phyloP scores from a whole-genome alignment of 2,329 filamentous ascomycete genomes.

The Volutella citrinella region DNA sequence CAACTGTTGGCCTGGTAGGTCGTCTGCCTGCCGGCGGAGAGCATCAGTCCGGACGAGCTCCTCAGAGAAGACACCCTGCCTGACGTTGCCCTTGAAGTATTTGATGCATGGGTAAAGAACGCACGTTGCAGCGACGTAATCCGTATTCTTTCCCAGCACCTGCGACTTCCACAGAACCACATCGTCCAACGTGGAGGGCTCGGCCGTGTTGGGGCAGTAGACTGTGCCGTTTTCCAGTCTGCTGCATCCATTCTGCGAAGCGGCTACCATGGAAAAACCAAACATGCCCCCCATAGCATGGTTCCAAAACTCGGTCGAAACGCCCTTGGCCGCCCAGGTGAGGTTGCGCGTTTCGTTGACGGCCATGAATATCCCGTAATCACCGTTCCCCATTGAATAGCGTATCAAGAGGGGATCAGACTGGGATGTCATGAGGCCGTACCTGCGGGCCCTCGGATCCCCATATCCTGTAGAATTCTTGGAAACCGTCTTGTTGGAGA shows the following conservation, averaged over 20 bases:
- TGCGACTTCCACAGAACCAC: not conserved
- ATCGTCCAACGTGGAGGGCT: too few species aligned
- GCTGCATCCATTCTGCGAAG: not conserved
- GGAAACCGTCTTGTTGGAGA: too few species aligned
- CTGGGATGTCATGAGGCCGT: not conserved
- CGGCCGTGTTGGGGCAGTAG: not conserved
- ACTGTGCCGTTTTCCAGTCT: not conserved
- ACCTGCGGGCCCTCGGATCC: not conserved
- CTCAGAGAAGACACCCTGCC: not conserved
- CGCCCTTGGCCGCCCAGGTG: not conserved
- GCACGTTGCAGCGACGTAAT: not conserved
- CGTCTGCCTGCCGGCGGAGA: not conserved
- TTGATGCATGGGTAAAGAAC: slow-evolving; percentile 1
- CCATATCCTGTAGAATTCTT: too few species aligned
- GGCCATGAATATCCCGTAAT: too few species aligned
- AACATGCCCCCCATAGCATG: not conserved
- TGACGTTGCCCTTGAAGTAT: not conserved
- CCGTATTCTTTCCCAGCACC: not conserved
- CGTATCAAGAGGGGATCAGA: too few species aligned
- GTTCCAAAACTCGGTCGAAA: not conserved
- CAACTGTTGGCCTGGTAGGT: too few species aligned
- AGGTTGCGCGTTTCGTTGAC: not conserved
- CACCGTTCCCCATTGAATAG: too few species aligned
- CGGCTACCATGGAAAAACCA: not conserved
- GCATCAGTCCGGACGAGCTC: not conserved